Evolutionary conservation across 495 filamentous ascomycete genomes (phyloP).

Genomic region (Articulospora tetracladia): DNA sequence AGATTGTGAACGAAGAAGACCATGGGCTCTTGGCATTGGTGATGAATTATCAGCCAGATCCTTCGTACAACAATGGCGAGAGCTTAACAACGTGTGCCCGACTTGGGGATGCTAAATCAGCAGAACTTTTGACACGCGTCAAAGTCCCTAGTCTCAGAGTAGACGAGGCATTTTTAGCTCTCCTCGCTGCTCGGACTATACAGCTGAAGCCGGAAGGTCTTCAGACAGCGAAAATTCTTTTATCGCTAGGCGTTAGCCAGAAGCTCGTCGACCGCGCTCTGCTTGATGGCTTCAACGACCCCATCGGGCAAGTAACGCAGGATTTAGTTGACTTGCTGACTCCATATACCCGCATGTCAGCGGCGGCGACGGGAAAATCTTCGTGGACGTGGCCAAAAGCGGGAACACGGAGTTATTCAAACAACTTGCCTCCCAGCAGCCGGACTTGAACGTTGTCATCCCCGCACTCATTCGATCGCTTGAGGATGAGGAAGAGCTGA

Average conservation of each 20-base stretch:
- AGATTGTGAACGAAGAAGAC: neutral
- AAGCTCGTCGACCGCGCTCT: neutral
- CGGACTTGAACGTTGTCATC: neutral
- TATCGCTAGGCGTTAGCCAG: neutral
- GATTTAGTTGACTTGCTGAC: constrained; percentile 2
- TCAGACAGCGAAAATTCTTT: neutral
- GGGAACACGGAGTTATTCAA: neutral
- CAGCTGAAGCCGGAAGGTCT: neutral
- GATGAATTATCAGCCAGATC: constrained; percentile 3
- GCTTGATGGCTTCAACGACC: constrained; percentile 1
- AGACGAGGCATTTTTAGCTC: constrained; percentile 1
- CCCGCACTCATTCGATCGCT: constrained; percentile 1
- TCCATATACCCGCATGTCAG: constrained; percentile 1
- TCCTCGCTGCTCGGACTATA: neutral
- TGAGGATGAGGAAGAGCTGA: neutral
- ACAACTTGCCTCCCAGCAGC: neutral
- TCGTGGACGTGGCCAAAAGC: neutral
- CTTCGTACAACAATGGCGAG: neutral
- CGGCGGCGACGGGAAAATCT: constrained; percentile 1
- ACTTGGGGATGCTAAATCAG: neutral
- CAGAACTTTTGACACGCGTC: neutral
- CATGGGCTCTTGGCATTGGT: neutral
- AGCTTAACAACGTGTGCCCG: neutral
- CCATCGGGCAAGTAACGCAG: neutral
- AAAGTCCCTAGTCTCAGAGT: neutral